phyloP scores from a whole-genome alignment of 2,329 filamentous ascomycete genomes.

The Claviceps monticola region DNA sequence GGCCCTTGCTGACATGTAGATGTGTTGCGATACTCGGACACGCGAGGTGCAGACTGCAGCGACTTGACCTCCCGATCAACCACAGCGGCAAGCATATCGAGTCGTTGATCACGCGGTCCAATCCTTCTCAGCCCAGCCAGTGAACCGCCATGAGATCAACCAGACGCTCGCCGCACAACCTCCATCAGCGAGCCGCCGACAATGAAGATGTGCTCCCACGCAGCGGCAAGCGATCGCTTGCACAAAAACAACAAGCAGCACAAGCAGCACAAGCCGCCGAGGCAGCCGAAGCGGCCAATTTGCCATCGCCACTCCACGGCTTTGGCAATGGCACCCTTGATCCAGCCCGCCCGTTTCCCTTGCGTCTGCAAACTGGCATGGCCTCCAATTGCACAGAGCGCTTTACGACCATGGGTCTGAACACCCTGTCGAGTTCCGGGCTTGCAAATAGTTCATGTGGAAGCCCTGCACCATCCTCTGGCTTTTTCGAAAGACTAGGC shows the following conservation, averaged over 20 bases:
- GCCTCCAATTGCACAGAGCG: not conserved
- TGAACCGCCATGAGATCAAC: not conserved
- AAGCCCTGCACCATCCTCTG: not conserved
- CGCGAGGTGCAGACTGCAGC: not conserved
- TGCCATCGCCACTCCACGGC: slow-evolving; percentile 1
- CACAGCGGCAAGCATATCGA: not conserved
- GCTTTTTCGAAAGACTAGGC: not conserved
- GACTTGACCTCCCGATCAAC: not conserved
- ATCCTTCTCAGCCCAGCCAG: not conserved
- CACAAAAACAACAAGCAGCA: not conserved
- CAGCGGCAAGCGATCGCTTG: not conserved
- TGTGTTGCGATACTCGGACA: not conserved
- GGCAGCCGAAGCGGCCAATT: not conserved
- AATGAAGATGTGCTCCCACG: not conserved
- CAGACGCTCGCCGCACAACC: not conserved
- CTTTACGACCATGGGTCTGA: slow-evolving; percentile 1
- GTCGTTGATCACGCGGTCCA: not conserved
- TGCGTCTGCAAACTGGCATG: slow-evolving; percentile 10
- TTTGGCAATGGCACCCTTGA: slow-evolving; percentile 4
- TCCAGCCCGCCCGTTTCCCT: slow-evolving; percentile 17
- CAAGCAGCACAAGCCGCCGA: not conserved
- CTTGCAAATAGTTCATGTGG: not conserved
- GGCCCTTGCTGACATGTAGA: not conserved
- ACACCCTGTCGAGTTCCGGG: not conserved
- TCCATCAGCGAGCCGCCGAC: not conserved